These are phyloP conservation scores for Boletus edulis DNA, from an alignment of 768 basidiomycete genomes.

Conservation along the genomic window DNA sequence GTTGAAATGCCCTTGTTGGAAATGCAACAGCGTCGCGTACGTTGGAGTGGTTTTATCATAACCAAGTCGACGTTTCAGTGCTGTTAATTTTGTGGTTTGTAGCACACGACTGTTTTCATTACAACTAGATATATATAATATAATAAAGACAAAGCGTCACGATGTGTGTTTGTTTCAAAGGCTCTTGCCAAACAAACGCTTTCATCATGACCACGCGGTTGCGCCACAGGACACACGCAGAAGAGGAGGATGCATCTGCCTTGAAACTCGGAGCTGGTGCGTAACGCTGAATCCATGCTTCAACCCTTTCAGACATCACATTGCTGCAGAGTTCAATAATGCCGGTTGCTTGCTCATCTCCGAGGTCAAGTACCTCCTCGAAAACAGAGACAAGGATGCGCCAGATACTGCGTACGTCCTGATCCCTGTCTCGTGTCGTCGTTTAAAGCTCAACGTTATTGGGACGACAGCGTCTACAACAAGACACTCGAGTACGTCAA, in stretches of 20 bases:
- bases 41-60: constrained; percentile 12
- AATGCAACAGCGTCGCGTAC: constrained; percentile 10
- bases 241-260: constrained; percentile 85
- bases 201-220: constrained; percentile 53
- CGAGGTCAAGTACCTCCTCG: constrained; percentile 87
- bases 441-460: too few species aligned
- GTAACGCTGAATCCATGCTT: background rate
- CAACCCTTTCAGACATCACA: background rate
- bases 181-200: constrained; percentile 37
- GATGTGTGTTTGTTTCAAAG: constrained; percentile 24
- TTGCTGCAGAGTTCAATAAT: constrained; percentile 76
- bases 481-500: constrained; percentile 92
- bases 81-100: constrained; percentile 27
- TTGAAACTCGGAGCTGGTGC: constrained; percentile 78
- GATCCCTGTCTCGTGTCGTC: background rate
- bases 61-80: constrained; percentile 28
- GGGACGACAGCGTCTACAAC: constrained; percentile 71
- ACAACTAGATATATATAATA: constrained; percentile 35
- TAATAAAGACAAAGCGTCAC: constrained; percentile 18
- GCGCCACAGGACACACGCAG: constrained; percentile 60
- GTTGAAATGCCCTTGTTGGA: constrained; percentile 1
- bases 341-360: constrained; percentile 89
- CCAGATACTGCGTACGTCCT: constrained; percentile 76
- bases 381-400: constrained; percentile 83
- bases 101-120: constrained; percentile 23